A percentile compares a stretch with the other conserved stretches of the same genome.
These are phyloP conservation scores for Ploettnerulaceae sp. DNA, from an alignment of 2,329 filamentous ascomycete species.

Conservation along the genomic window DNA sequence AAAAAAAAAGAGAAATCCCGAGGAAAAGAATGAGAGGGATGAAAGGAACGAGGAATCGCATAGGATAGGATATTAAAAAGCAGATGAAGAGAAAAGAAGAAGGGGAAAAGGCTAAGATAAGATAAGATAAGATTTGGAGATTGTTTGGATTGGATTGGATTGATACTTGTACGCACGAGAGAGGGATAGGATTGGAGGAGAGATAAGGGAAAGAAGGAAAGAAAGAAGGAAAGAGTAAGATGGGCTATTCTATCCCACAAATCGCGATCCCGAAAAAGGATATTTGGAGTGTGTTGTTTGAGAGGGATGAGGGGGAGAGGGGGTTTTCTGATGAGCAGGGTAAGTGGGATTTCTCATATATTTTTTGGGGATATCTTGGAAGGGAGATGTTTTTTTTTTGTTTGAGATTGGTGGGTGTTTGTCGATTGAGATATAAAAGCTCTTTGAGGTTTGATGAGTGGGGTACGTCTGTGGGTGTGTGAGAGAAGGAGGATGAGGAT, in stretches of 20 bases:
- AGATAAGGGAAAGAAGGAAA: neutral
- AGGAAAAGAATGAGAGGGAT: too few relatives aligned
- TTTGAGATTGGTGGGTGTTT: neutral
- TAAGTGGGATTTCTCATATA: constrained; percentile 35
- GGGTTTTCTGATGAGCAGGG: constrained; percentile 67
- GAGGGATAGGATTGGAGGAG: too few relatives aligned
- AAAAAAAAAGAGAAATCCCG: too few relatives aligned
- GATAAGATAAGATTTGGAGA: neutral
- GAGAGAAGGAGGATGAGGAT: too few relatives aligned
- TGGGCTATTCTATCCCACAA: constrained; percentile 3
- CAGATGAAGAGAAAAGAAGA: too few relatives aligned
- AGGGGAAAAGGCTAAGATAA: too few relatives aligned
- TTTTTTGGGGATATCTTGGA: neutral
- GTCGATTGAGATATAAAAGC: too few relatives aligned
- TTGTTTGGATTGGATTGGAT: neutral
- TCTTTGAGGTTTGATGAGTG: too few relatives aligned
- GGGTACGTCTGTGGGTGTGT: too few relatives aligned
- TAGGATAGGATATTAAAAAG: too few relatives aligned
- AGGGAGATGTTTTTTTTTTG: neutral
- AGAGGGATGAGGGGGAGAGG: constrained; percentile 53
- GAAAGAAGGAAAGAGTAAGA: constrained; percentile 2
- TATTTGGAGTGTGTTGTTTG: constrained; percentile 73
- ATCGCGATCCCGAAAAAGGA: constrained; percentile 69
- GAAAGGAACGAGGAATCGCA: too few relatives aligned
- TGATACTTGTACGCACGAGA: too few relatives aligned